Conservation (phyloP, 1,284 basidiomycete genomes). For the Boletus albobrunnescens region DNA sequence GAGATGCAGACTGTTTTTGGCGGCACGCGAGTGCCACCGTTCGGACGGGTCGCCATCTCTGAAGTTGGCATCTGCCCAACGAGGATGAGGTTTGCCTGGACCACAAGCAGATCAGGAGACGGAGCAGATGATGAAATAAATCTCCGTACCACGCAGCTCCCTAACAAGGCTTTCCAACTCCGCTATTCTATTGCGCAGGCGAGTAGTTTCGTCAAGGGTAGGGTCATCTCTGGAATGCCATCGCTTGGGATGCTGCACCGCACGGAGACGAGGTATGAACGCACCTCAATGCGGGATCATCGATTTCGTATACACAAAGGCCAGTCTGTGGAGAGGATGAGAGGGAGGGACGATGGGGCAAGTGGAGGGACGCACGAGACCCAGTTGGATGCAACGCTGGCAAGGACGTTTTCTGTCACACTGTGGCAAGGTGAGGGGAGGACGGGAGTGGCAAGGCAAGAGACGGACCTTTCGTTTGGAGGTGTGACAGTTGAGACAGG, state of each 20-base stretch:
- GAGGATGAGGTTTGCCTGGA: slow-evolving; percentile 75
- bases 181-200: slow-evolving; percentile 78
- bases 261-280: slow-evolving; percentile 18
- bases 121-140: slow-evolving; percentile 9
- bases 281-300: slow-evolving; percentile 78
- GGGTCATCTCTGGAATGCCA: slow-evolving; percentile 68
- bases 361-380: slow-evolving; percentile 50
- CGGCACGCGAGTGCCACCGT: slow-evolving; percentile 79
- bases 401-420: slow-evolving; percentile 84
- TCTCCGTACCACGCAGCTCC: slow-evolving; percentile 63
- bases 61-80: slow-evolving; percentile 74
- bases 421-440: slow-evolving; percentile 35
- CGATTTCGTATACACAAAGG: slow-evolving; percentile 88
- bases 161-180: slow-evolving; percentile 86
- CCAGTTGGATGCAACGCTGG: slow-evolving; percentile 78
- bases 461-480: slow-evolving; percentile 75
- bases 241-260: slow-evolving; percentile 6
- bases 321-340: slow-evolving; percentile 57
- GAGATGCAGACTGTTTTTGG: slow-evolving; percentile 50
- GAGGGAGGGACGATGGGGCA: slow-evolving; percentile 3
- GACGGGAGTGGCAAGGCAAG: not conserved
- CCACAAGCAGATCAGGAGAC: slow-evolving; percentile 15
- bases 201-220: slow-evolving; percentile 75
- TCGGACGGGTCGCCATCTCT: slow-evolving; percentile 74
- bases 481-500: slow-evolving; percentile 66